Base-by-base conservation (phyloP, 129 eudicot genomes). In the Apium graveolens region DNA sequence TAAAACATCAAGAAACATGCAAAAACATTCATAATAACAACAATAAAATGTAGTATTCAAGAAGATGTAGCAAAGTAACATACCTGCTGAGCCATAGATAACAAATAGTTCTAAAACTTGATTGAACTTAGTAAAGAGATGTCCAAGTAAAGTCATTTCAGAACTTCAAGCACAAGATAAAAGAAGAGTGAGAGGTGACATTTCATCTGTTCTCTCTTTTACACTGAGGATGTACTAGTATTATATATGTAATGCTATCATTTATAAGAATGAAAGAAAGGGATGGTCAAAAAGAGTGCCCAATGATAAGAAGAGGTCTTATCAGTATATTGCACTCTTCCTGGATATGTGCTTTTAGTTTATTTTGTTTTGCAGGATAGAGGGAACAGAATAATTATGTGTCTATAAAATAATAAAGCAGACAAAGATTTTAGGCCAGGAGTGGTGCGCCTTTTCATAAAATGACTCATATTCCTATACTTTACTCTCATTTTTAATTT, bases 61-160 rank as follows among this genome's bases (percentile, higher is more conserved):
- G 76, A 72, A 72, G 26, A n/a, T 14, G 31, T 5, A 31, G 46
- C 75, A 32, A 69, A 78, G 74, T 34, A 48, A 43, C 9, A 45
- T 82, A 87, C 90, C 88, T 87, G 90, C n/a, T 76, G 84, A 84
- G 88, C 86, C 88, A 87, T 87, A 49, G 82, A 76, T 48, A 55
- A 34, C 42, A 65, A 78, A 75, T 45, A 81, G 16, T 74, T 32
- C 83, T 35, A 82, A 34, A 78, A 1, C 18, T 31, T 82, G 85
- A 70, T 68, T 84, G 68, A 66, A 73, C 44, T 11, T 69, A 81
- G 78, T 76, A 75, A 70, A 78, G 74, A 75, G 37, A 43, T 72
- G 11, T 66, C 80, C 76, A 69, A 11, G 42, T 39, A 29, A 72
- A 42, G 53, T 39, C 76, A 72, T 72, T 42, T 21, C 49, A 72